Conservation (phyloP, 306 rosid species). For the Potentilla sterilis region DNA sequence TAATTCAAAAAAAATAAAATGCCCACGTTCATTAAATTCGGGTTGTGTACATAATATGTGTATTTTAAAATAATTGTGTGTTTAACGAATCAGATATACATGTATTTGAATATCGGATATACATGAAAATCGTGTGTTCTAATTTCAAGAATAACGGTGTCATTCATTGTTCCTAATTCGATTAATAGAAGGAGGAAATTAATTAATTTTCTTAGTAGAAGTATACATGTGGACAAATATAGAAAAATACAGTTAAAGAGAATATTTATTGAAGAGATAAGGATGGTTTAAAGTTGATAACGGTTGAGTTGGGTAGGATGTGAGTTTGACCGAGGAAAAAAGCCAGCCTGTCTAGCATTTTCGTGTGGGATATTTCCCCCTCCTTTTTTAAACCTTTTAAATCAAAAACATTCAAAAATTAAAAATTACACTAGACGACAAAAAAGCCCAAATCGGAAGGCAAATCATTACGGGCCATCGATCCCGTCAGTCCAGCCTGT, state of each 20-base stretch:
- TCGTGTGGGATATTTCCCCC: conserved; percentile 34
- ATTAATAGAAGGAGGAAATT: background rate
- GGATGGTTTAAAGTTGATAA: conserved; percentile 48
- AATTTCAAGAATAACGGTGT: background rate
- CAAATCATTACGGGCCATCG: conserved; percentile 65
- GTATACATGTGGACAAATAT: background rate
- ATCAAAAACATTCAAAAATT: background rate
- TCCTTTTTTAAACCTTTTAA: background rate
- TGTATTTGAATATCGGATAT: too few relatives aligned
- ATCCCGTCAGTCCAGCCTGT: conserved; percentile 75
- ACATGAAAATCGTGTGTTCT: too few relatives aligned
- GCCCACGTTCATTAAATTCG: too few relatives aligned
- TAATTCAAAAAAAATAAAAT: background rate
- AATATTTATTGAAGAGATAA: conserved; percentile 38
- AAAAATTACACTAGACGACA: conserved; percentile 53
- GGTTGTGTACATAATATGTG: too few relatives aligned
- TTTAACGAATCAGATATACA: too few relatives aligned
- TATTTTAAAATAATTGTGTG: too few relatives aligned
- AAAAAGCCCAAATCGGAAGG: conserved; percentile 73
- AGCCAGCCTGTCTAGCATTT: conserved; percentile 84
- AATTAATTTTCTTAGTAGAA: background rate
- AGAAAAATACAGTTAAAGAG: background rate
- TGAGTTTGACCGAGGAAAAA: conserved; percentile 68
- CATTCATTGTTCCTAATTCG: background rate
- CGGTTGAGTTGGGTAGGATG: conserved; percentile 47